These are phyloP conservation scores for Starmerella roubikii DNA, from an alignment of 805 yeast genomes.

Conservation along the genomic window DNA sequence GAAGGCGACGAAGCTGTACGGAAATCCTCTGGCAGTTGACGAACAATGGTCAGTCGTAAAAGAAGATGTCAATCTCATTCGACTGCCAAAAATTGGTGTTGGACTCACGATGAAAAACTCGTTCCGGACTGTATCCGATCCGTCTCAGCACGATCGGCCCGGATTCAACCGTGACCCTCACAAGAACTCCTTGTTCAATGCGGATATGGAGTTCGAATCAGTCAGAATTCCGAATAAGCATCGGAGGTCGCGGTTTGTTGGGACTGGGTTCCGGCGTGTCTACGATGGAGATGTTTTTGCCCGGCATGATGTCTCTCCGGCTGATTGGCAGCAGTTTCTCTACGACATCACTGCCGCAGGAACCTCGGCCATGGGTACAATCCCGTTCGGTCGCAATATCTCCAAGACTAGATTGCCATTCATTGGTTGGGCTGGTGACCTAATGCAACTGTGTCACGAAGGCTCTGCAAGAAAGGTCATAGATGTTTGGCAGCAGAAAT, in stretches of 20 bases:
- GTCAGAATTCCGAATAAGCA: background rate
- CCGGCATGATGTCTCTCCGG: conserved; percentile 1
- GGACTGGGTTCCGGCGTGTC: background rate
- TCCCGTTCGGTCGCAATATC: background rate
- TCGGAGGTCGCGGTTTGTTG: background rate
- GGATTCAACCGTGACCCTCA: background rate
- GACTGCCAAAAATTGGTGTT: background rate
- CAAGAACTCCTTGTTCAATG: background rate
- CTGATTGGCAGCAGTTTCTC: conserved; percentile 2
- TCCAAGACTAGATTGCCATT: background rate
- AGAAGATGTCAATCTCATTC: background rate
- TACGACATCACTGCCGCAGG: background rate
- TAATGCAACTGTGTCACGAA: background rate
- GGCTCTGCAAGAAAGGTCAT: background rate
- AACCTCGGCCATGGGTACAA: background rate
- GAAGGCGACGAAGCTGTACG: background rate
- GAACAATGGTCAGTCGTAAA: background rate
- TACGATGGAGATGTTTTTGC: conserved; percentile 1
- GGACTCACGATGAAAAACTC: background rate
- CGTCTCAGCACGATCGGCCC: background rate
- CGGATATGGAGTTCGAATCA: background rate
- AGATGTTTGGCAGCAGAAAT: background rate
- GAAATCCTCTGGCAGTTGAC: conserved; percentile 1
- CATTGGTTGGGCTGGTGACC: background rate
- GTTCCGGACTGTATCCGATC: background rate